phyloP scores from a whole-genome alignment of 495 filamentous ascomycete species.

The Aspergillus sparsus region DNA sequence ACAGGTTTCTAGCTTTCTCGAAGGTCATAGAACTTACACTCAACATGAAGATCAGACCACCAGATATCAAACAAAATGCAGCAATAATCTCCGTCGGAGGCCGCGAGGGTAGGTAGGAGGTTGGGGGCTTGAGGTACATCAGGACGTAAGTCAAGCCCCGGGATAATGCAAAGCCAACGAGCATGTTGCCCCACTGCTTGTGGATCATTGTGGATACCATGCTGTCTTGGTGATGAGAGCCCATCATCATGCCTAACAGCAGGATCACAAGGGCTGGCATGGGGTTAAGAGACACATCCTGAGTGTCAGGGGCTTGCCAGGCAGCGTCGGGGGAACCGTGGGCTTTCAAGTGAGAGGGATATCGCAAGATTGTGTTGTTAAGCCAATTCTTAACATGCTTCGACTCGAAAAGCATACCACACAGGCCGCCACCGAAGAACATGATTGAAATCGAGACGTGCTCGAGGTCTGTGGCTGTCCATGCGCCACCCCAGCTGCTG shows the following conservation, averaged over 20 bases:
- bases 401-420: slow-evolving; percentile 94
- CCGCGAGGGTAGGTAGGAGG: slow-evolving; percentile 77
- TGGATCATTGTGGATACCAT: slow-evolving; percentile 92
- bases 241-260: slow-evolving; percentile 91
- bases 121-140: slow-evolving; percentile 78
- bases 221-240: slow-evolving; percentile 80
- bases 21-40: slow-evolving; percentile 59
- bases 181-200: slow-evolving; percentile 87
- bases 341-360: slow-evolving; percentile 27
- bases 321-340: slow-evolving; percentile 50
- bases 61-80: slow-evolving; percentile 82
- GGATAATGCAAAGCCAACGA: slow-evolving; percentile 78
- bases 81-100: slow-evolving; percentile 89
- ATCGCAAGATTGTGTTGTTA: slow-evolving; percentile 59
- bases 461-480: slow-evolving; percentile 80
- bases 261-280: slow-evolving; percentile 85
- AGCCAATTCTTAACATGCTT: slow-evolving; percentile 65
- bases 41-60: slow-evolving; percentile 90
- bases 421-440: slow-evolving; percentile 94
- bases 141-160: slow-evolving; percentile 78
- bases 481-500: slow-evolving; percentile 64
- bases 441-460: slow-evolving; percentile 91
- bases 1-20: background rate
- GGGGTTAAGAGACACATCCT: slow-evolving; percentile 81
- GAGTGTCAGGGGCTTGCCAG: slow-evolving; percentile 63